Evolutionary conservation across 495 filamentous ascomycete genomes (phyloP), one percentile per base, ranked within the genome.

Genomic region (Ascobolus immersus): DNA sequence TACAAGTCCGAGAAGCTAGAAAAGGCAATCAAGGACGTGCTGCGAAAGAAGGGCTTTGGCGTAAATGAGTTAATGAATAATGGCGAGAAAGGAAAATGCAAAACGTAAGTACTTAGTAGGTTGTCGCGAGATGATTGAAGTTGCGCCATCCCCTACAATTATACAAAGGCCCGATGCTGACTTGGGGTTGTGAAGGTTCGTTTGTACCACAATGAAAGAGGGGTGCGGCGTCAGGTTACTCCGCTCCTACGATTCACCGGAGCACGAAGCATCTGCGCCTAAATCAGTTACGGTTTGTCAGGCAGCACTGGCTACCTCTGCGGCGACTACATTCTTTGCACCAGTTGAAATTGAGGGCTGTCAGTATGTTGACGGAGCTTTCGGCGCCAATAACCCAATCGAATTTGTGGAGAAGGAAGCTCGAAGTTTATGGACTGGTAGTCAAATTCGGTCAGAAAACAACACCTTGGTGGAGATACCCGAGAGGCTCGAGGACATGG

Each of bases 221-320:
- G 56, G 50, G 0, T 28, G 48, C 0, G 39, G 36, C 23, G 46
- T 48, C 17, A 45, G 45, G 5, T 45, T 47, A 13, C 42, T 62
- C 3, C 43, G 58, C 38, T 55, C 50, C 34, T 62, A 61, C 35
- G 28, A 1, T 34, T 36, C 19, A 20, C 39, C 23, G n/a, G n/a
- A n/a, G n/a, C n/a, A n/a, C n/a, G n/a, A 25, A 41, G 34, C 3
- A 36, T 30, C 3, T n/a, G 28, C 2, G 8, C 14, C 12, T 29
- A n/a, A 12, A 11, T 17, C 43, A 10, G 38, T 51, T 0, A 55
- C 48, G 1, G 52, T 59, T 10, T 55, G 47, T 15, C 41, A 62
- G 38, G 58, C 60, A 6, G 57, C 50, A 0, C 43, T 54, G n/a
- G 60, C 60, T 5, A 61, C 60, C 5, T 61, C 57, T 0, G 59